Base-by-base conservation (phyloP, 768 basidiomycete genomes). In the Suillus weaverae region DNA sequence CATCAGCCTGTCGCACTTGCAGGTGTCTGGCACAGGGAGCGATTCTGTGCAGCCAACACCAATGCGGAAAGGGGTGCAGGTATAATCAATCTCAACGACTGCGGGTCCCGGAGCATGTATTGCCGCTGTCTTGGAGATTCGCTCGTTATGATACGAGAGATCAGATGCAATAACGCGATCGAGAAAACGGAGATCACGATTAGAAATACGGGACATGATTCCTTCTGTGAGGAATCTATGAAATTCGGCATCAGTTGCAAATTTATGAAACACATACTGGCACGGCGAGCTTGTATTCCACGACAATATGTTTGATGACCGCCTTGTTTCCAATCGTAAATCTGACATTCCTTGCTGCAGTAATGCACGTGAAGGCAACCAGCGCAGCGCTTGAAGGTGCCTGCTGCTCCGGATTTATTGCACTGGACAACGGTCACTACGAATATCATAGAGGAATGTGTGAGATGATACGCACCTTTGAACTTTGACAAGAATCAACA, bases 281-380 rank as follows among this genome's bases (percentile, higher is more conserved):
- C 68, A 48, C 67, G 71, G 46, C 71, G 70, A 20, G 66, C 67
- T 62, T 75, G 73, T 35, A 74, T 75, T 44, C 70, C 70, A 20
- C 62, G 67, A 41, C 73, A 74, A 50, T 74, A 69, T 46, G 57
- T 67, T 63, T 62, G 66, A 62, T 76, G 74, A 4, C 66, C 63
- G 13, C 75, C 74, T n/a, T 66, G 64, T 62, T 68, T 74, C 73
- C 73, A 74, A 43, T 74, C 73, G 57, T 73, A 68, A 0, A 63
- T 71, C 54, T 74, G 75, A 60, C 75, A 76, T 62, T 75, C 74
- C 55, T 65, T 74, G 64, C 72, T 68, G 61, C 73, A 74, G 46
- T 74, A 76, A 55, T 73, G 63, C 30, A 75, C 74, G 46, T 73
- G 70, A 51, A 71, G 71, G 60, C 74, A 74, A 10, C 73, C 72